Evolutionary conservation across 208 protist genomes (phyloP).

Genomic region (Crithidia expoeki): DNA sequence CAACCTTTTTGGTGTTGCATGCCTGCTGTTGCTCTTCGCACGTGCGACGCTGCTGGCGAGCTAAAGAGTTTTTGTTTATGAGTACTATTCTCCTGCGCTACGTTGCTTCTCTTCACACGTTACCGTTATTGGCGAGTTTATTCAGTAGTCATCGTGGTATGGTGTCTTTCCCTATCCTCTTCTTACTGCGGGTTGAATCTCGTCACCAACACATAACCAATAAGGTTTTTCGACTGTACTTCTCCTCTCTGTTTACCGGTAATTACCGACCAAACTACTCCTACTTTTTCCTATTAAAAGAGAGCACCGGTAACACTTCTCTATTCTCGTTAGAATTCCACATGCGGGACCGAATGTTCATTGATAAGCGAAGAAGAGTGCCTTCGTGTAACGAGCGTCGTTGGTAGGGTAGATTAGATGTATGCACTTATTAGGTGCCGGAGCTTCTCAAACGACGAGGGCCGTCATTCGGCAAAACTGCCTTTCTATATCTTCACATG

Average conservation of each 20-base stretch:
- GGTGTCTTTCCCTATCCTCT: no score
- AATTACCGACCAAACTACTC: no score
- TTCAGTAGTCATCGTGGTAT: neutral
- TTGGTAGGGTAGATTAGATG: no score
- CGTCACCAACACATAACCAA: neutral
- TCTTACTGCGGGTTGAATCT: neutral
- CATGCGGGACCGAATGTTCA: no score
- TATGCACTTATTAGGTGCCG: no score
- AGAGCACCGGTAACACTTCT: neutral
- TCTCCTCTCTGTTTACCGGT: no score
- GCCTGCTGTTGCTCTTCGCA: slow-evolving; percentile 17
- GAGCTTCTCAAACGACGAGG: no score
- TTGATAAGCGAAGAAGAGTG: no score
- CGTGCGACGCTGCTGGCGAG: slow-evolving; percentile 28
- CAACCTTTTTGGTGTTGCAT: slow-evolving; percentile 16
- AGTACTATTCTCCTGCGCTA: neutral
- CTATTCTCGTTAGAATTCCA: neutral
- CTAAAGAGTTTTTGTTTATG: neutral
- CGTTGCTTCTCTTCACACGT: neutral
- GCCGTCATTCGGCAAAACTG: no score
- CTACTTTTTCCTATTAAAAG: neutral
- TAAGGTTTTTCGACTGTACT: no score
- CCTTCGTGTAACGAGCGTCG: no score
- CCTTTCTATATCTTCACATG: no score
- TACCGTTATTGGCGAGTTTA: neutral